Conservation (phyloP, 768 basidiomycete species). For the Mycena epipterygia region DNA sequence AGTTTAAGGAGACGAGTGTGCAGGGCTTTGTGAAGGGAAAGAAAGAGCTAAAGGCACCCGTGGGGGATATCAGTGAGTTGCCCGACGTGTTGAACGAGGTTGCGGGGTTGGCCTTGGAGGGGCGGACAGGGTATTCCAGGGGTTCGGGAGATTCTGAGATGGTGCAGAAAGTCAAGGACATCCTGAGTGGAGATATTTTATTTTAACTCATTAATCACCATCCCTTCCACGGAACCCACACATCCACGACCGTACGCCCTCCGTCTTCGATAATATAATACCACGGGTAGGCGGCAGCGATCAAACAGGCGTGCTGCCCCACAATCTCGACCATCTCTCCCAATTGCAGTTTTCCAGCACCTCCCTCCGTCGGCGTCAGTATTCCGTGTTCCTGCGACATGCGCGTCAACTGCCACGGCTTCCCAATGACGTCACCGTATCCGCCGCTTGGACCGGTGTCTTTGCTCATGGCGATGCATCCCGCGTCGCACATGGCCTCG, state of each 20-base stretch:
- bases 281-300: constrained; percentile 85
- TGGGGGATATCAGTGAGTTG: constrained; percentile 44
- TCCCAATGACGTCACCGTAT: constrained; percentile 80
- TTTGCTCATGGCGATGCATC: constrained; percentile 89
- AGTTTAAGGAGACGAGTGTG: constrained; percentile 48
- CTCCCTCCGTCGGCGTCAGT: constrained; percentile 56
- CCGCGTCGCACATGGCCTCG: constrained; percentile 86
- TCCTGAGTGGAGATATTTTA: constrained; percentile 32
- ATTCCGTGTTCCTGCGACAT: constrained; percentile 88
- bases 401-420: constrained; percentile 72
- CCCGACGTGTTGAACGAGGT: constrained; percentile 49
- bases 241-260: constrained; percentile 73
- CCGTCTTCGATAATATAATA: constrained; percentile 83
- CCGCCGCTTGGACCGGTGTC: constrained; percentile 82
- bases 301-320: constrained; percentile 90
- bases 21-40: constrained; percentile 50
- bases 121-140: constrained; percentile 39
- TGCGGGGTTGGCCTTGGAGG: constrained; percentile 50
- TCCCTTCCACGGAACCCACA: constrained; percentile 94
- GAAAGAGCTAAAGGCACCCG: constrained; percentile 44
- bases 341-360: constrained; percentile 56
- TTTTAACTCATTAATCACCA: constrained; percentile 65
- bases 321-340: constrained; percentile 80
- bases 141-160: constrained; percentile 43
- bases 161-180: constrained; percentile 44